Conservation (phyloP, 1,284 basidiomycete species). For the Rhodotorula glutinis region DNA sequence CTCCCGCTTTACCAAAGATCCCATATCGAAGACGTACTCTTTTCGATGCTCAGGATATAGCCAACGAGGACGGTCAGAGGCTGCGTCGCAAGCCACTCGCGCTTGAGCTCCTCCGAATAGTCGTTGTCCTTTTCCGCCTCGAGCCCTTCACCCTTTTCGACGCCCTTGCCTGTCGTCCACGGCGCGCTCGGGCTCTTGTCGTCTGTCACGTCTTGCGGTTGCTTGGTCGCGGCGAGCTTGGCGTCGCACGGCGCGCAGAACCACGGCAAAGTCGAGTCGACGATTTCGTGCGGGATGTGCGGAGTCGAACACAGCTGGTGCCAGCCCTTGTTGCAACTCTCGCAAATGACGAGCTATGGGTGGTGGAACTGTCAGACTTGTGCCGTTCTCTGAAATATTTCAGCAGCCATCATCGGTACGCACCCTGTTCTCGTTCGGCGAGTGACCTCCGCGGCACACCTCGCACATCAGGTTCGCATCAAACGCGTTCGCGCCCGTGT, state of each 20-base stretch:
- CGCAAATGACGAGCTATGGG: slow-evolving; percentile 35
- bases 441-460: slow-evolving; percentile 32
- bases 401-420: no score
- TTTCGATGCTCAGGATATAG: slow-evolving; percentile 33
- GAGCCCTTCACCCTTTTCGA: slow-evolving; percentile 1
- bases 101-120: slow-evolving; percentile 27
- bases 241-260: slow-evolving; percentile 34
- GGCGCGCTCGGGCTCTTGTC: neutral
- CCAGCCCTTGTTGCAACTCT: slow-evolving; percentile 29
- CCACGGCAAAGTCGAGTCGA: slow-evolving; percentile 28
- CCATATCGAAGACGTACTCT: slow-evolving; percentile 27
- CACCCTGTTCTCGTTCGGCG: slow-evolving; percentile 12
- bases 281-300: slow-evolving; percentile 21
- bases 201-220: slow-evolving; percentile 10
- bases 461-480: slow-evolving; percentile 35
- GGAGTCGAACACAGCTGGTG: slow-evolving; percentile 34
- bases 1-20: no score
- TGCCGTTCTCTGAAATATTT: no score
- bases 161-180: slow-evolving; percentile 2
- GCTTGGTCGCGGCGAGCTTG: slow-evolving; percentile 13
- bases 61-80: slow-evolving; percentile 28
- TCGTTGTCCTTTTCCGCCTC: slow-evolving; percentile 11
- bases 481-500: neutral
- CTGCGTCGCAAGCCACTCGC: slow-evolving; percentile 32
- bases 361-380: no score